Evolutionary conservation across 768 basidiomycete species (phyloP), one percentile per base, ranked within the genome.

Genomic region (Lactarius quietus): DNA sequence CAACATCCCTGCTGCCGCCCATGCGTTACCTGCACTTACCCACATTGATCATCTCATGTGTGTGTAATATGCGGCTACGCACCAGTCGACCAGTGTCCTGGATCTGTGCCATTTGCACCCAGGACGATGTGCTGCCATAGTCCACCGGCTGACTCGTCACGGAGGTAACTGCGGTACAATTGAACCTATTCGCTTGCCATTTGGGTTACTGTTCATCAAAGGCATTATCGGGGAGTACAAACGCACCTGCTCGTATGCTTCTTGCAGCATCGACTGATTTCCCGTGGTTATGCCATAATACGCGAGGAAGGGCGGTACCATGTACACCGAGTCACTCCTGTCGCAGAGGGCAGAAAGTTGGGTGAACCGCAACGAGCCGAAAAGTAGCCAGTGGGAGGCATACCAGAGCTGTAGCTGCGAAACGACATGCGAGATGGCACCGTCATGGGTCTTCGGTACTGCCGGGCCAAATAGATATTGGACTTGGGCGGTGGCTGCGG

Each of bases 1-100:
- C 10, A 92, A 78, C 83, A 93, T 93, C 1, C 94, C 93, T n/a
- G 86, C 89, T 0, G 92, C 91, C 0, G 90, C 94, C 94, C 94
- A 96, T 3, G 80, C 93, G 62, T 95, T 94, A 0, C 93, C 93
- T 89, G 58, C 33, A 28, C 17, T 45, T 3, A 26, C 12, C 14
- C 4, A 26, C 33, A 29, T 61, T 38, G 20, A n/a, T 29, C 48
- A 43, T 14, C 17, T 39, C 6, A 23, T 28, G 20, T n/a, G 59
- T 23, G 53, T 10, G 45, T 35, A 14, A 23, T 9, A 12, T 23
- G 5, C 17, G 1, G 15, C 28, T 12, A 73, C 78, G 57, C 55
- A 87, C 89, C 89, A 5, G 92, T 92, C 1, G 89, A 84, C 92
- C 91, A 95, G 70, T 89, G 87, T 0, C 91, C 90, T 4, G 76